Evolutionary conservation across 73 alveolate genomes (phyloP).

Genomic region (Tetrahymena malaccensis): DNA sequence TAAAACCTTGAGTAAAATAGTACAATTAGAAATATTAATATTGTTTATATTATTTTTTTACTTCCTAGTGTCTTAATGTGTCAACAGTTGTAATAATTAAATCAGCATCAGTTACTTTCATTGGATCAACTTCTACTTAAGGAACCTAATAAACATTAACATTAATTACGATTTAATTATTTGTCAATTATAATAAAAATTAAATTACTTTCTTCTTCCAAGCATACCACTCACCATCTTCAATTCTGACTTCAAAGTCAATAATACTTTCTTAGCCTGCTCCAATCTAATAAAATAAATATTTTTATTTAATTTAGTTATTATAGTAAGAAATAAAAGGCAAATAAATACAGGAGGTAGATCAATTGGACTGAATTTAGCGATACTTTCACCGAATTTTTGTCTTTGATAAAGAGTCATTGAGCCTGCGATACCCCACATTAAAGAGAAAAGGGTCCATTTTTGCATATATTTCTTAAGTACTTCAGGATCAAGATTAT

Average conservation of each 20-base stretch:
- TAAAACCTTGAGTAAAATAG: constrained; percentile 35
- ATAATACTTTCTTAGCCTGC: not conserved
- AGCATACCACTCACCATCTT: constrained; percentile 87
- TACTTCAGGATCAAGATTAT: constrained; percentile 74
- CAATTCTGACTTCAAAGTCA: constrained; percentile 92
- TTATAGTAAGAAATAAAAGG: not conserved
- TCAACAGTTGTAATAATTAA: constrained; percentile 97
- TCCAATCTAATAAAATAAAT: not conserved
- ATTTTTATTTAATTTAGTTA: not conserved
- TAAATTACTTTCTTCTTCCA: constrained; percentile 80
- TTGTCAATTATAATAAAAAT: no score
- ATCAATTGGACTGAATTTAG: constrained; percentile 55
- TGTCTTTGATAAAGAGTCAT: constrained; percentile 79
- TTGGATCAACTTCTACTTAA: constrained; percentile 79
- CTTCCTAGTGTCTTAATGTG: constrained; percentile 95
- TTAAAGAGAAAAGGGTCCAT: constrained; percentile 57
- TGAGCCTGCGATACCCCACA: constrained; percentile 98
- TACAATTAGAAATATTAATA: not conserved
- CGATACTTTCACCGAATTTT: constrained; percentile 57
- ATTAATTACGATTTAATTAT: no score
- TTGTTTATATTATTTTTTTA: not conserved
- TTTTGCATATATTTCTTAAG: constrained; percentile 76
- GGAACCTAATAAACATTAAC: constrained; percentile 58
- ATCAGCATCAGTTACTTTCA: constrained; percentile 93
- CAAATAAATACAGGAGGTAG: constrained; percentile 47